Percentiles rank a stretch among this genome's conserved stretches.
Evolutionary conservation across 2,329 filamentous ascomycete species (phyloP).

Genomic region (Ophiobolus disseminans): DNA sequence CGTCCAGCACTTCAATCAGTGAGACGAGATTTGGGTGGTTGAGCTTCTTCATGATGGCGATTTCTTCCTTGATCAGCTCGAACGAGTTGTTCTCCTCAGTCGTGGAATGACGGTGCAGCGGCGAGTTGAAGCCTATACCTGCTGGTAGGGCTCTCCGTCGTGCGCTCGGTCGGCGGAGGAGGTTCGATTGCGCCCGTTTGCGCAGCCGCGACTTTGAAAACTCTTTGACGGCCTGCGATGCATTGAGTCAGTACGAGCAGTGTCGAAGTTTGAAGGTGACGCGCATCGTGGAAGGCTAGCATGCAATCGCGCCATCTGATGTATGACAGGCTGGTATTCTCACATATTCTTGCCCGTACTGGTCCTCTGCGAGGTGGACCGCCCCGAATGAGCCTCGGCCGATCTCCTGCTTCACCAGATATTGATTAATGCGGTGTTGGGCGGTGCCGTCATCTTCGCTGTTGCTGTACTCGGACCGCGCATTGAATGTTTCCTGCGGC

Average conservation of each 20-base stretch:
- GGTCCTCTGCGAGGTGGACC: conserved; percentile 88
- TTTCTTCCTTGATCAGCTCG: conserved; percentile 90
- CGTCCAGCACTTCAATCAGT: conserved; percentile 92
- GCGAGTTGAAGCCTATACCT: conserved; percentile 67
- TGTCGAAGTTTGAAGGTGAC: conserved; percentile 25
- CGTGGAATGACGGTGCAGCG: conserved; percentile 66
- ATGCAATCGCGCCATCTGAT: neutral
- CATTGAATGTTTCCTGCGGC: conserved; percentile 84
- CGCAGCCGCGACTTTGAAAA: conserved; percentile 92
- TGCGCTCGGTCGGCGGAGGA: conserved; percentile 71
- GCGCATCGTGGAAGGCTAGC: conserved; percentile 25
- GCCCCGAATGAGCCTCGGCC: conserved; percentile 95
- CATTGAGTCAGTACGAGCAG: conserved; percentile 38
- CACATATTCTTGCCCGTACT: conserved; percentile 93
- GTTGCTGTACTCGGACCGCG: conserved; percentile 83
- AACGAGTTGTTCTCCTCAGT: conserved; percentile 72
- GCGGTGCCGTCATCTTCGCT: conserved; percentile 82
- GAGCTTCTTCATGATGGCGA: conserved; percentile 99
- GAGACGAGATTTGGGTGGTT: conserved; percentile 94
- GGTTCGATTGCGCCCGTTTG: conserved; percentile 88
- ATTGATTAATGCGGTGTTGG: conserved; percentile 92
- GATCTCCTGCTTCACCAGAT: conserved; percentile 91
- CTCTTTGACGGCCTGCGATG: conserved; percentile 84
- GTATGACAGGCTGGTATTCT: conserved; percentile 49
- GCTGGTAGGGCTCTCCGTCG: conserved; percentile 61